A percentile compares a stretch with the other conserved stretches of the same genome.
These are phyloP conservation scores for Tetrastigma voinierianum DNA, from an alignment of 164 flowering plant genomes.

Conservation along the genomic window DNA sequence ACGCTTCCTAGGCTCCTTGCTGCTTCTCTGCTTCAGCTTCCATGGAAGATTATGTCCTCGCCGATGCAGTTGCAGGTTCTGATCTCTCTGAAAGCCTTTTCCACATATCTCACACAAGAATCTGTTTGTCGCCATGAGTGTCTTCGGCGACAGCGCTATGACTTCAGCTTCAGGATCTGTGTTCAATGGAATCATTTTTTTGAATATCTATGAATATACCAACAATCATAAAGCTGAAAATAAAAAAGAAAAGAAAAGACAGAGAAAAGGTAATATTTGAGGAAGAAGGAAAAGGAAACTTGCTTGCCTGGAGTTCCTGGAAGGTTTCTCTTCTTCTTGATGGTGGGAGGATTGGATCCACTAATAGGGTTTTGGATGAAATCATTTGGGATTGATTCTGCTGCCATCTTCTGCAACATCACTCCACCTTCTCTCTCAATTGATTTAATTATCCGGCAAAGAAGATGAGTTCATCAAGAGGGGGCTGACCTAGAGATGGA, in stretches of 20 bases:
- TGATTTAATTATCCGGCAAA: slow-evolving; percentile 7
- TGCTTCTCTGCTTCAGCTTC: slow-evolving; percentile 89
- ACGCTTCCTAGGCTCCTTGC: slow-evolving; percentile 64
- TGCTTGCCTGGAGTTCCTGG: slow-evolving; percentile 82
- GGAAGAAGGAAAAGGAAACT: not conserved
- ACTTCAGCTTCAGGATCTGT: slow-evolving; percentile 98
- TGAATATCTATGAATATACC: slow-evolving; percentile 10
- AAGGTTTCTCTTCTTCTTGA: slow-evolving; percentile 79
- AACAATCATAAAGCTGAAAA: slow-evolving; percentile 1
- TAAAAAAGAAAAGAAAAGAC: not conserved
- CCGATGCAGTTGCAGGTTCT: slow-evolving; percentile 85
- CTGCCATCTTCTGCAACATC: slow-evolving; percentile 44
- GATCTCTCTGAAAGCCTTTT: slow-evolving; percentile 94
- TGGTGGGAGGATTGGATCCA: slow-evolving; percentile 48
- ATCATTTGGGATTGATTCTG: slow-evolving; percentile 47
- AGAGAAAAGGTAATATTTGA: not conserved
- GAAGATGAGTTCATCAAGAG: not conserved
- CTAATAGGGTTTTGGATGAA: slow-evolving; percentile 37
- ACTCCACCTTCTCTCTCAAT: slow-evolving; percentile 2
- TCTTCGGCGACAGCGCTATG: slow-evolving; percentile 84
- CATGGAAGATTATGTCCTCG: slow-evolving; percentile 96
- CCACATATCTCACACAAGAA: slow-evolving; percentile 95
- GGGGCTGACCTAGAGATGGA: not conserved
- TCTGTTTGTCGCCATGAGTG: slow-evolving; percentile 94
- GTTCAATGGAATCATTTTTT: not conserved